A percentile compares a stretch with the other conserved stretches of the same genome.
Conservation (phyloP, 352 stramenopile genomes). For the Globisporangium paddicum region DNA sequence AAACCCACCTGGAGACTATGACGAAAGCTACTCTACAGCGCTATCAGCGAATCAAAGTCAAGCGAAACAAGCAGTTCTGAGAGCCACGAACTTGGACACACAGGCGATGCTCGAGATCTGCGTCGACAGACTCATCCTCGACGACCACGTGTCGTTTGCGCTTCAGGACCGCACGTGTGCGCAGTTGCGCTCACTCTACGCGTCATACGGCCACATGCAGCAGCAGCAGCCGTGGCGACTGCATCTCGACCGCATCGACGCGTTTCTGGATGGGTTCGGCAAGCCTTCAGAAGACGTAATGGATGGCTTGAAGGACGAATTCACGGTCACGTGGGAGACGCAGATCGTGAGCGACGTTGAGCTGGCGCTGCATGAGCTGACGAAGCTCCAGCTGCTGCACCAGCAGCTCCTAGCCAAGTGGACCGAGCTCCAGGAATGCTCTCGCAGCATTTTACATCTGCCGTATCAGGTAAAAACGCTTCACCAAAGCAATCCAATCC, state of each 20-base stretch:
- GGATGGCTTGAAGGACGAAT: too few relatives aligned
- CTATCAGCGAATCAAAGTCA: background rate
- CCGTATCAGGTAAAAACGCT: constrained; percentile 15
- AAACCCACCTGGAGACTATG: background rate
- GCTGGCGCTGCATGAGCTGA: constrained; percentile 32
- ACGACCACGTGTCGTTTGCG: constrained; percentile 70
- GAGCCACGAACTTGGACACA: background rate
- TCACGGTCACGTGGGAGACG: constrained; percentile 3
- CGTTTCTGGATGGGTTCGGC: constrained; percentile 27
- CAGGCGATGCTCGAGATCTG: constrained; percentile 40
- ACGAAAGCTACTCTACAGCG: background rate
- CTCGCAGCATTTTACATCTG: background rate
- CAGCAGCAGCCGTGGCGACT: constrained; percentile 45
- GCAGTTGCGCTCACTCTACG: constrained; percentile 53
- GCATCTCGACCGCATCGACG: constrained; percentile 37
- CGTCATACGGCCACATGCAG: constrained; percentile 47
- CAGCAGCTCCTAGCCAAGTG: constrained; percentile 46
- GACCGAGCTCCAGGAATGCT: constrained; percentile 46
- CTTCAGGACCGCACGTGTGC: constrained; percentile 59
- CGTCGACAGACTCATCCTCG: constrained; percentile 55
- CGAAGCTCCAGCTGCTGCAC: constrained; percentile 46
- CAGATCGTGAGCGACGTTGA: constrained; percentile 32
- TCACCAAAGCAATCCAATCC: constrained; percentile 25
- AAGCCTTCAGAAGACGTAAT: background rate
- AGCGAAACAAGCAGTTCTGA: background rate